phyloP scores from a whole-genome alignment of 768 basidiomycete genomes.

The Paxillus rubicundulus region DNA sequence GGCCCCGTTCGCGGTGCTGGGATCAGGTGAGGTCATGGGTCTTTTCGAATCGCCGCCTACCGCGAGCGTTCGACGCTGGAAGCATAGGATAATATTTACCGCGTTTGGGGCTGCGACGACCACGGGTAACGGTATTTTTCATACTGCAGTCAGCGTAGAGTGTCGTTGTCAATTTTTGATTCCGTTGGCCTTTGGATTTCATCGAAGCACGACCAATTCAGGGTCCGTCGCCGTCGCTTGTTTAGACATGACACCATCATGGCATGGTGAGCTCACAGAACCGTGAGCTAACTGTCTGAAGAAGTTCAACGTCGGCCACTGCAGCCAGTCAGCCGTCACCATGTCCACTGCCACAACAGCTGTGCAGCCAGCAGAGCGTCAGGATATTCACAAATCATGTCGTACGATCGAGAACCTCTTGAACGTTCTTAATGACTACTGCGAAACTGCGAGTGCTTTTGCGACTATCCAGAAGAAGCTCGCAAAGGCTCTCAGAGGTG shows the following conservation, averaged over 20 bases:
- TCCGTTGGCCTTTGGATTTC: neutral
- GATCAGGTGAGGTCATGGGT: too few species aligned
- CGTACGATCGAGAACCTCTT: conserved; percentile 70
- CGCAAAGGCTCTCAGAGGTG: conserved; percentile 65
- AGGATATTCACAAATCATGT: conserved; percentile 79
- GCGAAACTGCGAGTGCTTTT: conserved; percentile 62
- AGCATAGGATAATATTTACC: too few species aligned
- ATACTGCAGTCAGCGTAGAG: too few species aligned
- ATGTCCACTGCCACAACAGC: conserved; percentile 15
- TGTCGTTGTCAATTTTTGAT: neutral
- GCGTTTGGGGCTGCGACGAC: too few species aligned
- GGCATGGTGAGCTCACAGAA: neutral
- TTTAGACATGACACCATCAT: neutral
- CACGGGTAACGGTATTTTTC: too few species aligned
- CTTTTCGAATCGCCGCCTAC: too few species aligned
- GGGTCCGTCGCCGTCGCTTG: conserved; percentile 17
- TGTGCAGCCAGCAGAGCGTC: conserved; percentile 51
- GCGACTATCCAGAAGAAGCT: conserved; percentile 72
- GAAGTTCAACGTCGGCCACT: neutral
- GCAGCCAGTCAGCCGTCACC: neutral
- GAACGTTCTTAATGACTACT: conserved; percentile 68
- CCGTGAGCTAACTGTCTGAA: neutral
- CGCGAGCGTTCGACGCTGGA: too few species aligned
- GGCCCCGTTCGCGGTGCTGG: too few species aligned
- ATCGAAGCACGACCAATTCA: conserved; percentile 4